These are phyloP conservation scores for Coniella lustricola DNA, from an alignment of 2,329 filamentous ascomycete genomes.

Conservation along the genomic window DNA sequence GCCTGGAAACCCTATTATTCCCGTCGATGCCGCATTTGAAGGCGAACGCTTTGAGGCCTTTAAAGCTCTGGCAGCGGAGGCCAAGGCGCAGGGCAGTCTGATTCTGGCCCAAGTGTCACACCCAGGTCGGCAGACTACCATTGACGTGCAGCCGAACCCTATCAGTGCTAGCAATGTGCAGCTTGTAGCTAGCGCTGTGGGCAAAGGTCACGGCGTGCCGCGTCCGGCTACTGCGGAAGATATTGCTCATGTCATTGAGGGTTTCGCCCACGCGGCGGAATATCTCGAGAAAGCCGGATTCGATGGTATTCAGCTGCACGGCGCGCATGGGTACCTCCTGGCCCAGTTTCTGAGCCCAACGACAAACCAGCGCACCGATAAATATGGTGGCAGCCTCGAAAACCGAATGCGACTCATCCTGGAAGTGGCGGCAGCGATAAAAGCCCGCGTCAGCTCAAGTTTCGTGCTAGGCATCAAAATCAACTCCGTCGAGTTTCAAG, in stretches of 20 bases:
- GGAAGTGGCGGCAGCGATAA: constrained; percentile 36
- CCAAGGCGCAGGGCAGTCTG: constrained; percentile 52
- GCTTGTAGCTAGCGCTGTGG: constrained; percentile 32
- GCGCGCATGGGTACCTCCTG: constrained; percentile 41
- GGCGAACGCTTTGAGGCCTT: constrained; percentile 57
- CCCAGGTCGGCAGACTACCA: constrained; percentile 48
- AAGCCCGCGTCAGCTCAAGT: constrained; percentile 22
- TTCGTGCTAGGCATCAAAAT: constrained; percentile 51
- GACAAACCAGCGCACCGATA: constrained; percentile 29
- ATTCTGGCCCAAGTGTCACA: constrained; percentile 57
- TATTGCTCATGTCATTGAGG: constrained; percentile 44
- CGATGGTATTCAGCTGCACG: constrained; percentile 38
- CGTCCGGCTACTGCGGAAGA: constrained; percentile 43
- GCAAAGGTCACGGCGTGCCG: constrained; percentile 45
- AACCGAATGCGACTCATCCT: constrained; percentile 41
- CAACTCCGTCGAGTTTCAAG: constrained; percentile 50
- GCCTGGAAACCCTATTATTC: constrained; percentile 52
- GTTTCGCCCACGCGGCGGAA: constrained; percentile 50
- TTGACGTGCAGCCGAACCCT: constrained; percentile 27
- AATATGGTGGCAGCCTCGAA: constrained; percentile 34
- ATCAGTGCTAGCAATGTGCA: constrained; percentile 35
- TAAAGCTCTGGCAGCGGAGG: constrained; percentile 44
- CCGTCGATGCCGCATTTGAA: constrained; percentile 39
- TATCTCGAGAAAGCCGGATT: constrained; percentile 52
- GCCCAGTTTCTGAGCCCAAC: constrained; percentile 33